These are phyloP conservation scores for Coemansia sp. DNA, from an alignment of 192 early-diverging fungal species.

Conservation along the genomic window DNA sequence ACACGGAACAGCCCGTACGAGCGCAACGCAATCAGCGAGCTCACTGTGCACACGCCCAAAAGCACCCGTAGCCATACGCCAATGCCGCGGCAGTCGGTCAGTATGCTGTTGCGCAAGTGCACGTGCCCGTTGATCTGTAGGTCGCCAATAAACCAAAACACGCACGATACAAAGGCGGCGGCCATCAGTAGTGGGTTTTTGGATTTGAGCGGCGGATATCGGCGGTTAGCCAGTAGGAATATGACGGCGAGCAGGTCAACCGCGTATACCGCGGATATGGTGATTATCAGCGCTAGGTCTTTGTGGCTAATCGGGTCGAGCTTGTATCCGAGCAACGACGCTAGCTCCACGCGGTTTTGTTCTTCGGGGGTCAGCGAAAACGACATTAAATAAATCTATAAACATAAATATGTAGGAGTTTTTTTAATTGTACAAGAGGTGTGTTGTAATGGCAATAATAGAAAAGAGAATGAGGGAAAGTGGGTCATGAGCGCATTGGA, in stretches of 20 bases:
- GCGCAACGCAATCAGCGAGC: constrained; percentile 33
- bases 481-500: background rate
- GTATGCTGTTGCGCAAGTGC: constrained; percentile 10
- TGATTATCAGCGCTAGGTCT: constrained; percentile 29
- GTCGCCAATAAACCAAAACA: constrained; percentile 49
- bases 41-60: constrained; percentile 45
- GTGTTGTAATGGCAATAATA: background rate
- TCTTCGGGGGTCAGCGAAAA: constrained; percentile 33
- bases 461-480: background rate
- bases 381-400: constrained; percentile 8
- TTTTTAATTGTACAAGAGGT: too few species aligned
- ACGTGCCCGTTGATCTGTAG: constrained; percentile 47
- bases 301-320: constrained; percentile 32
- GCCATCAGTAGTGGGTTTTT: constrained; percentile 44
- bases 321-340: constrained; percentile 18
- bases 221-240: constrained; percentile 37
- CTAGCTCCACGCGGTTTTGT: constrained; percentile 25
- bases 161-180: constrained; percentile 11
- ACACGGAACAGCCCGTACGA: constrained; percentile 42
- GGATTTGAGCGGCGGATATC: constrained; percentile 43
- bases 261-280: constrained; percentile 24
- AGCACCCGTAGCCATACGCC: constrained; percentile 49
- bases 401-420: background rate
- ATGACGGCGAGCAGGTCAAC: constrained; percentile 30
- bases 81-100: constrained; percentile 30